These are phyloP conservation scores for Boletus subparvulus DNA, from an alignment of 768 basidiomycete genomes.

Conservation along the genomic window DNA sequence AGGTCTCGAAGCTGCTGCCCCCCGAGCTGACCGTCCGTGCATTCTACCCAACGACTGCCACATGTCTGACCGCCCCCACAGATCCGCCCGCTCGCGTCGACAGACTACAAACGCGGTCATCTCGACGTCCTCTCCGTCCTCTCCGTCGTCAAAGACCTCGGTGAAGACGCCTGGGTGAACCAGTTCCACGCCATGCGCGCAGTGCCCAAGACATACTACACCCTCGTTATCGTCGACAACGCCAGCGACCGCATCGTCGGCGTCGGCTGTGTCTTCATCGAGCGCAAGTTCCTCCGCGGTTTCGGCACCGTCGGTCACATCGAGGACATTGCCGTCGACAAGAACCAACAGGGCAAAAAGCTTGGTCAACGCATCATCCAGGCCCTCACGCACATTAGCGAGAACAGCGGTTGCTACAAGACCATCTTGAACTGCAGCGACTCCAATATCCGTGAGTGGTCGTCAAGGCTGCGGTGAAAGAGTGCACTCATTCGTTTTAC, in stretches of 20 bases:
- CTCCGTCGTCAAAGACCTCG: slow-evolving; percentile 65
- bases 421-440: slow-evolving; percentile 95
- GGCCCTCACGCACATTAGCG: slow-evolving; percentile 80
- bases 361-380: slow-evolving; percentile 86
- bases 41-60: not conserved
- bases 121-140: slow-evolving; percentile 77
- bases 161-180: slow-evolving; percentile 63
- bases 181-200: slow-evolving; percentile 64
- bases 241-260: slow-evolving; percentile 77
- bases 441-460: slow-evolving; percentile 80
- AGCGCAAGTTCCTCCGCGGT: slow-evolving; percentile 90
- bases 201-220: slow-evolving; percentile 70
- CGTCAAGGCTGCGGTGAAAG: not conserved
- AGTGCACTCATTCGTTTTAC: slow-evolving; percentile 10
- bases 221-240: slow-evolving; percentile 80
- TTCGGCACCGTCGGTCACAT: slow-evolving; percentile 92
- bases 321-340: slow-evolving; percentile 95
- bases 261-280: slow-evolving; percentile 81
- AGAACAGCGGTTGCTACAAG: slow-evolving; percentile 86
- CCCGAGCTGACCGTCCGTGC: slow-evolving; percentile 36
- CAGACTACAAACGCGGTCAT: slow-evolving; percentile 82
- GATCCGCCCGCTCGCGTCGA: slow-evolving; percentile 88
- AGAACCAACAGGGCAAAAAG: slow-evolving; percentile 86
- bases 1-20: slow-evolving; percentile 60
- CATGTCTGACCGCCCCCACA: slow-evolving; percentile 32